Evolutionary conservation across 2,329 filamentous ascomycete genomes (phyloP), one percentile per base, ranked within the genome.

Genomic region (Westerdykella ornata): DNA sequence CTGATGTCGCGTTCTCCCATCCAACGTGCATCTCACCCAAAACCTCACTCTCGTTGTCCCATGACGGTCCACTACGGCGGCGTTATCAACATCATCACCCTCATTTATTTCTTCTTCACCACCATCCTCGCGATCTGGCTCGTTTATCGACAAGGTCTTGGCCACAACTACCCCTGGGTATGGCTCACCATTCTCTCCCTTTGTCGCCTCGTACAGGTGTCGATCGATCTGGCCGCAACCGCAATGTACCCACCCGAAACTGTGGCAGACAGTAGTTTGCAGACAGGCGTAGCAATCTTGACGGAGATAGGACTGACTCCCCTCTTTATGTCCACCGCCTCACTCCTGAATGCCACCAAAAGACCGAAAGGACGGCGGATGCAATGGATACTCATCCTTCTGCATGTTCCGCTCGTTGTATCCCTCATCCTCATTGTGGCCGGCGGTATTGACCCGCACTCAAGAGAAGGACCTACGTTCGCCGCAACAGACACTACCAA

Each of bases 361-460:
- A 46, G 55, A 33, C 61, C 61, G 9, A 64, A 64, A 41, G 61
- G 61, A 33, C 51, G 61, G 20, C 56, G 60, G 33, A 64, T 64
- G 61, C 61, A 64, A 50, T 64, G 61, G 61, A 57, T 64, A 38
- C 49, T 64, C 22, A 47, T 64, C 8, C 47, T 59, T 14, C 45
- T 62, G 1, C 56, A 64, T 35, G 48, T 64, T 34, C 61, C 61
- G 5, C 47, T 64, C 15, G 41, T 60, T 16, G 53, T 62, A 35
- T 64, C 61, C 2, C 59, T 64, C 36, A 54, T 63, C 37, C 53
- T 64, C 29, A 64, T 63, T 38, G 52, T 64, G 16, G 60, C 61
- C 22, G 61, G 61, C 16, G 60, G 59, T 20, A 63, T 64, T 37
- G 61, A 64, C 48, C 56, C 54, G 13, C 57, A 60, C 31, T 60